phyloP scores from a whole-genome alignment of 1,139 yeast species.

The Pichia sp. region DNA sequence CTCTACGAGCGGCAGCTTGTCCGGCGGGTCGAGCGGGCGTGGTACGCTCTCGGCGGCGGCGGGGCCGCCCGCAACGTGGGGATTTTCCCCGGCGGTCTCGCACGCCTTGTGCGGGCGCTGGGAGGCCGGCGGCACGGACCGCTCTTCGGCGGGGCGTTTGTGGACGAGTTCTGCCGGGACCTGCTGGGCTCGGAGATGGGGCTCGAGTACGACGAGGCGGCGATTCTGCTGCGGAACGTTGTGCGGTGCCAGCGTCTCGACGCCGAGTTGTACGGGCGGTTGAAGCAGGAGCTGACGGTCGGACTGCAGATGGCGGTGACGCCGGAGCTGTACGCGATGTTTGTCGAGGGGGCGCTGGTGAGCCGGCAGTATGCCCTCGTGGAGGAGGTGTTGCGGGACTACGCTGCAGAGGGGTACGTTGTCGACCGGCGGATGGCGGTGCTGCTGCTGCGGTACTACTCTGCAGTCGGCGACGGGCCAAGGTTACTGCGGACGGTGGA shows the following conservation, averaged over 20 bases:
- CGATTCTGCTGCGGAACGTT: slow-evolving; percentile 7
- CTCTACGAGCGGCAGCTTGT: neutral
- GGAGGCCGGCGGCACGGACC: neutral
- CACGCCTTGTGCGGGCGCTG: neutral
- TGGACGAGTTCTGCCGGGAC: slow-evolving; percentile 13
- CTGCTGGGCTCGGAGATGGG: slow-evolving; percentile 6
- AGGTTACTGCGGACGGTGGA: slow-evolving; percentile 14
- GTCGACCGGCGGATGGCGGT: slow-evolving; percentile 24
- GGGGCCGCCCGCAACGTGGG: neutral
- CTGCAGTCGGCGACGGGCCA: slow-evolving; percentile 20
- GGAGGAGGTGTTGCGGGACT: slow-evolving; percentile 20
- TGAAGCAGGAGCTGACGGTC: slow-evolving; percentile 15
- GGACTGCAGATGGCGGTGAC: slow-evolving; percentile 3
- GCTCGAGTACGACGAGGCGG: slow-evolving; percentile 10
- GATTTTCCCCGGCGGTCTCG: neutral
- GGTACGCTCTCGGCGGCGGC: slow-evolving; percentile 7
- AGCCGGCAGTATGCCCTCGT: slow-evolving; percentile 19
- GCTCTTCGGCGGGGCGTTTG: neutral
- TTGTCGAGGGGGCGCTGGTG: slow-evolving; percentile 21
- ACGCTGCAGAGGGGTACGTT: slow-evolving; percentile 14
- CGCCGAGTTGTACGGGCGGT: slow-evolving; percentile 13
- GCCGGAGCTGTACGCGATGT: slow-evolving; percentile 20
- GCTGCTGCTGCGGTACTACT: slow-evolving; percentile 16
- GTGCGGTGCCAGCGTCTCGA: slow-evolving; percentile 15
- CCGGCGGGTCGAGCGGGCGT: slow-evolving; percentile 5